These are phyloP conservation scores for Fusarium agapanthi DNA, from an alignment of 2,329 filamentous ascomycete genomes.

Conservation along the genomic window DNA sequence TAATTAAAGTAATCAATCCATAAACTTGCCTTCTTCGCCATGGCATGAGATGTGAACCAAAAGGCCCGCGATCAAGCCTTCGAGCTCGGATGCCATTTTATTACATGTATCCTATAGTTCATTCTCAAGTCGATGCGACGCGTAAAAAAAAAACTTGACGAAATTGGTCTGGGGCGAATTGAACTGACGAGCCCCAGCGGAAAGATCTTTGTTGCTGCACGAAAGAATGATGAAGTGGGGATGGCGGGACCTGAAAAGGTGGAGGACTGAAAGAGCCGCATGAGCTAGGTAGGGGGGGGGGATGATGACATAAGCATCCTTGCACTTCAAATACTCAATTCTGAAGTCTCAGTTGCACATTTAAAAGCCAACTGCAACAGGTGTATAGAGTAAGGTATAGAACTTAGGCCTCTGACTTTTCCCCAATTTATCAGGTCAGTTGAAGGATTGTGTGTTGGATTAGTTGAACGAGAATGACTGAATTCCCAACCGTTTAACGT, in stretches of 20 bases:
- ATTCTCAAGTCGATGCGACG: conserved; percentile 39
- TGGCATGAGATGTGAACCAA: conserved; percentile 50
- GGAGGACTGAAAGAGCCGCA: conserved; percentile 8
- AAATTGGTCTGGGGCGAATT: conserved; percentile 40
- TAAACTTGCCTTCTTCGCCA: conserved; percentile 49
- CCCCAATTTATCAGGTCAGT: not conserved
- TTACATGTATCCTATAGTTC: conserved; percentile 24
- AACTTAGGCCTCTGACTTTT: not conserved
- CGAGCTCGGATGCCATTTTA: conserved; percentile 51
- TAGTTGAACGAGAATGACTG: too few species aligned
- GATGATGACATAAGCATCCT: conserved; percentile 36
- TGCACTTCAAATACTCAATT: not conserved
- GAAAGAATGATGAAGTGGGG: conserved; percentile 33
- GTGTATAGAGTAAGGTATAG: not conserved
- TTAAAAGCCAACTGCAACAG: not conserved
- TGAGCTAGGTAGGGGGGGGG: not conserved
- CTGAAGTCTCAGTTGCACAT: not conserved
- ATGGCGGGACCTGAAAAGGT: conserved; percentile 23
- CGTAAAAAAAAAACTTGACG: conserved; percentile 27
- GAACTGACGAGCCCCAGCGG: conserved; percentile 39
- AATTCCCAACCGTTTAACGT: too few species aligned
- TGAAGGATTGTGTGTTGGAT: not conserved
- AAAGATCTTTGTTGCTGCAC: conserved; percentile 31
- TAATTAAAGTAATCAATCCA: not conserved
- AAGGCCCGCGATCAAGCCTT: conserved; percentile 50